Evolutionary conservation across 2,329 filamentous ascomycete species (phyloP).

Genomic region (Ambrosiella beaveri): DNA sequence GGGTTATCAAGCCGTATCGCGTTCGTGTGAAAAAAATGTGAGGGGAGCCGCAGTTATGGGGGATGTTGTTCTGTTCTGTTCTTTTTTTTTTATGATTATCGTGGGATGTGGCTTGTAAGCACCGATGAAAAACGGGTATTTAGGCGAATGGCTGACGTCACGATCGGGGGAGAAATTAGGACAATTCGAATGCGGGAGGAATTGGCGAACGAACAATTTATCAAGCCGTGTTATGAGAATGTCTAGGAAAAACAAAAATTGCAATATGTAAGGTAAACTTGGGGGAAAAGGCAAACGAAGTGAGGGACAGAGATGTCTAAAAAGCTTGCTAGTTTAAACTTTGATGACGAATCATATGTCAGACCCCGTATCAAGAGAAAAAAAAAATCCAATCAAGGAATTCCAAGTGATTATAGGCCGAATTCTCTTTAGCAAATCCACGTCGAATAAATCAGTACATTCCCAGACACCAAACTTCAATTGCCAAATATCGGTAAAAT

Average conservation of each 20-base stretch:
- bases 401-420: not conserved
- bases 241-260: not conserved
- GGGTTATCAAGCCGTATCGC: not conserved
- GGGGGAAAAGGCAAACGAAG: not conserved
- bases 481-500: not conserved
- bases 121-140: too few relatives aligned
- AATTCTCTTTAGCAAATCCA: not conserved
- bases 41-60: not conserved
- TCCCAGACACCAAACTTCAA: not conserved
- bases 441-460: not conserved
- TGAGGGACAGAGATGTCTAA: not conserved
- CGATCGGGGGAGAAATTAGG: too few relatives aligned
- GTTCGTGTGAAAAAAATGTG: not conserved
- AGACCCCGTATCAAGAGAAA: not conserved
- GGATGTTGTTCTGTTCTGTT: not conserved
- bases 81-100: not conserved
- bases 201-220: too few relatives aligned
- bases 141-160: too few relatives aligned
- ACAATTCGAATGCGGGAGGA: too few relatives aligned
- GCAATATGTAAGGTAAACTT: not conserved
- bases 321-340: not conserved
- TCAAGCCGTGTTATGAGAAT: not conserved
- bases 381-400: not conserved
- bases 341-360: slow-evolving; percentile 1
- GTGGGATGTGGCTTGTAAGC: too few relatives aligned